These are phyloP conservation scores for Glebionis coronaria DNA, from an alignment of 129 eudicot genomes.

Conservation along the genomic window DNA sequence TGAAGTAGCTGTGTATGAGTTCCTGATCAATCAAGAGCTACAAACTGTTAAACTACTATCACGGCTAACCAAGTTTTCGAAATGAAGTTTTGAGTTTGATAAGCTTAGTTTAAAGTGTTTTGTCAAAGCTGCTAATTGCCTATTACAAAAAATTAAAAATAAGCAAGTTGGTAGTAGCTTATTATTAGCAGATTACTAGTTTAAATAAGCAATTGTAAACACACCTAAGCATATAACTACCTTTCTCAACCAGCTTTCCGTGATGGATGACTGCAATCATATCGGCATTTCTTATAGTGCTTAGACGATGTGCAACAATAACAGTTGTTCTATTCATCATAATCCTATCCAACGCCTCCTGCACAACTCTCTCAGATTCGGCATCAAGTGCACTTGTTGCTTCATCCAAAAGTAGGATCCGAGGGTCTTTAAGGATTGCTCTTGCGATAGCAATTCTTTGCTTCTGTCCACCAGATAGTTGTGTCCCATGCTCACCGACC, in stretches of 20 bases:
- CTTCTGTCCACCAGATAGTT: constrained; percentile 83
- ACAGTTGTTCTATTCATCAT: constrained; percentile 71
- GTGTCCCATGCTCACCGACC: constrained; percentile 82
- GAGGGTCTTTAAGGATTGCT: constrained; percentile 67
- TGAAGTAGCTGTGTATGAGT: too few species aligned
- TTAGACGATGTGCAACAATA: constrained; percentile 71
- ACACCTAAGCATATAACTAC: constrained; percentile 18
- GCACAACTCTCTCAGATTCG: constrained; percentile 68
- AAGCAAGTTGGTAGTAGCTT: too few species aligned
- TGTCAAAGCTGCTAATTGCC: constrained; percentile 1
- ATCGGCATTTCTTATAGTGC: constrained; percentile 62
- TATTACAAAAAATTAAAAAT: too few species aligned
- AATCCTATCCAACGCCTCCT: constrained; percentile 73
- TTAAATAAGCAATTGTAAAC: too few species aligned
- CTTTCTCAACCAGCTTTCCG: constrained; percentile 53
- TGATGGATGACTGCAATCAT: constrained; percentile 69
- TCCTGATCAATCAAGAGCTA: too few species aligned
- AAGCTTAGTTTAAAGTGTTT: constrained; percentile 15
- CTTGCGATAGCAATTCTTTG: constrained; percentile 91
- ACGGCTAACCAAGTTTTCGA: too few species aligned
- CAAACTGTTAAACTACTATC: too few species aligned
- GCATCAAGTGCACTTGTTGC: constrained; percentile 89
- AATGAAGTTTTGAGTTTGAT: constrained; percentile 4
- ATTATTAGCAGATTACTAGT: too few species aligned
- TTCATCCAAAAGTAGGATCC: constrained; percentile 71